A percentile compares a stretch with the other conserved stretches of the same genome.
Conservation (phyloP, 2,329 filamentous ascomycete genomes). For the Pseudogymnoascus destructans region DNA sequence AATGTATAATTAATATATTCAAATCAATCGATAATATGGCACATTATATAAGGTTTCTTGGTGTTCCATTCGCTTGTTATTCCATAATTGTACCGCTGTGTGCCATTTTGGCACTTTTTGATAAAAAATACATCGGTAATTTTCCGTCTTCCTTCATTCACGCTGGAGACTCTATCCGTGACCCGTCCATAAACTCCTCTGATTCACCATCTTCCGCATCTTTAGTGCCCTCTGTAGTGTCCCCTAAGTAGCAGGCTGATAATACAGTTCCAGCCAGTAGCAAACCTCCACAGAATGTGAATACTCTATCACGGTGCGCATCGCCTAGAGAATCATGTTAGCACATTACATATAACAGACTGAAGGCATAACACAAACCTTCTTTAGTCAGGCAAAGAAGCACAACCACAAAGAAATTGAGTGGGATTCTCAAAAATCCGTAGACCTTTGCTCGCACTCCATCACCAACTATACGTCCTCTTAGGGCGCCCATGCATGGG, state of each 20-base stretch:
- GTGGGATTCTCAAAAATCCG: slow-evolving; percentile 41
- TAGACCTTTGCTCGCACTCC: slow-evolving; percentile 41
- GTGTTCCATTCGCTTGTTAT: neutral
- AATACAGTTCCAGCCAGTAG: slow-evolving; percentile 4
- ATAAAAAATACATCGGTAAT: neutral
- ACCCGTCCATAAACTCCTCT: neutral
- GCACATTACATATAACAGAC: slow-evolving; percentile 6
- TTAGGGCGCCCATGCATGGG: slow-evolving; percentile 41
- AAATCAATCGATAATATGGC: neutral
- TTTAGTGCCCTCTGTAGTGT: neutral
- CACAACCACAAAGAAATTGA: slow-evolving; percentile 44
- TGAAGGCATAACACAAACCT: slow-evolving; percentile 19
- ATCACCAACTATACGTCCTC: slow-evolving; percentile 42
- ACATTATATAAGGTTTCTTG: neutral
- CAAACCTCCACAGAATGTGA: slow-evolving; percentile 9
- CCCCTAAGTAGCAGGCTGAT: neutral
- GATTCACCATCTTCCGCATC: neutral
- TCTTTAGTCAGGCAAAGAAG: slow-evolving; percentile 35
- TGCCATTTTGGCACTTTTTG: neutral
- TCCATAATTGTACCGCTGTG: neutral
- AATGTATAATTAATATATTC: neutral
- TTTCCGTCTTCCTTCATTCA: neutral
- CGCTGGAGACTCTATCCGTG: neutral
- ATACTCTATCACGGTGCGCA: slow-evolving; percentile 1
- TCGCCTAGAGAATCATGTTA: neutral